These are phyloP conservation scores for Dothideomycetes sp. DNA, from an alignment of 2,329 filamentous ascomycete genomes.

Conservation along the genomic window DNA sequence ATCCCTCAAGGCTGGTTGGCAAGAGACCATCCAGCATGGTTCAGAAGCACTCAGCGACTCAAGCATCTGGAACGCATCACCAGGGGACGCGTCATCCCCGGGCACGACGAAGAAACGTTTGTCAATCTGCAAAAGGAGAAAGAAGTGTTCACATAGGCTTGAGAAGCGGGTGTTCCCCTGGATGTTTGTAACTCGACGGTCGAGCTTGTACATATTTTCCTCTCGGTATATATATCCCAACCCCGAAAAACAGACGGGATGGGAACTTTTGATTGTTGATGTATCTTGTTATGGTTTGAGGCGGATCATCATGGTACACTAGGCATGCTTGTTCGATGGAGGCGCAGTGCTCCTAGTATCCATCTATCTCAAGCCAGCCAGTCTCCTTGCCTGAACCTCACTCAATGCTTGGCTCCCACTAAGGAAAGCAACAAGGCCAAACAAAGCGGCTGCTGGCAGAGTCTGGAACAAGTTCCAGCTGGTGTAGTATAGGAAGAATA, in stretches of 20 bases:
- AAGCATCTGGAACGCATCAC: slow-evolving; percentile 21
- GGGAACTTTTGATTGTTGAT: too few species aligned
- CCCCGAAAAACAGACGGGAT: too few species aligned
- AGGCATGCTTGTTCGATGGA: too few species aligned
- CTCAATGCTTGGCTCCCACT: slow-evolving; percentile 83
- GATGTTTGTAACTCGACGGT: background rate
- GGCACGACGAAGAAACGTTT: slow-evolving; percentile 24
- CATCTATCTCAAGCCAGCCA: slow-evolving; percentile 54
- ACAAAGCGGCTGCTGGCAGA: slow-evolving; percentile 58
- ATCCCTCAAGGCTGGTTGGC: slow-evolving; percentile 26
- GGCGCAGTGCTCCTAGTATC: background rate
- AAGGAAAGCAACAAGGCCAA: slow-evolving; percentile 64
- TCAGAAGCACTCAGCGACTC: slow-evolving; percentile 21
- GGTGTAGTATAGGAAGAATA: slow-evolving; percentile 92
- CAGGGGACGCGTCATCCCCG: slow-evolving; percentile 21
- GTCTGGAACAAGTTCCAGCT: slow-evolving; percentile 87
- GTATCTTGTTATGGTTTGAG: too few species aligned
- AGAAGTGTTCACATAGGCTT: slow-evolving; percentile 14
- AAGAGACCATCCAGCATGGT: slow-evolving; percentile 24
- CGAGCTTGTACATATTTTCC: background rate
- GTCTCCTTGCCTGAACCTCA: slow-evolving; percentile 79
- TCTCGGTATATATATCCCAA: too few species aligned
- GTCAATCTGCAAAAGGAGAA: slow-evolving; percentile 16
- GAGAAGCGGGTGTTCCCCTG: background rate
- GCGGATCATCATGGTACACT: too few species aligned